A percentile compares a stretch with the other conserved stretches of the same genome.
Conservation (phyloP, 2,329 filamentous ascomycete genomes). For the Phaeosphaeriaceae sp. region DNA sequence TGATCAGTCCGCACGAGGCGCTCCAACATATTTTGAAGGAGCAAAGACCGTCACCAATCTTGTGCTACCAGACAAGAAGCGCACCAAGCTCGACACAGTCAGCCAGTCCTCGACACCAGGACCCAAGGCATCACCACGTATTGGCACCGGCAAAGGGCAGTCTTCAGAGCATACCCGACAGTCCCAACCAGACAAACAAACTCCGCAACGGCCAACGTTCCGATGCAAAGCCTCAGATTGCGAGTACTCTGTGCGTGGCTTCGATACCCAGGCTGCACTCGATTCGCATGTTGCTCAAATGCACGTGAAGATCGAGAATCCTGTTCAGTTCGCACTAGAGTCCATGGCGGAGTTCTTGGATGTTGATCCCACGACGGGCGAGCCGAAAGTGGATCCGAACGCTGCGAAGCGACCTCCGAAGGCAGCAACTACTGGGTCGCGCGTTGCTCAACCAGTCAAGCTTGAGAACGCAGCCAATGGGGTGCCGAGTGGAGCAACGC, state of each 20-base stretch:
- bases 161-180: slow-evolving; percentile 57
- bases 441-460: slow-evolving; percentile 35
- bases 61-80: slow-evolving; percentile 65
- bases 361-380: slow-evolving; percentile 53
- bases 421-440: slow-evolving; percentile 26
- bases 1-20: slow-evolving; percentile 62
- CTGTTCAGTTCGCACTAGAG: slow-evolving; percentile 63
- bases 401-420: slow-evolving; percentile 31
- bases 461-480: slow-evolving; percentile 43
- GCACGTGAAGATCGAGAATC: slow-evolving; percentile 63
- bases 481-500: slow-evolving; percentile 45
- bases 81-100: slow-evolving; percentile 55
- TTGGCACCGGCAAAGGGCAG: slow-evolving; percentile 43
- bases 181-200: slow-evolving; percentile 51
- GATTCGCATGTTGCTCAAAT: slow-evolving; percentile 61
- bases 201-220: slow-evolving; percentile 56
- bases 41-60: slow-evolving; percentile 63
- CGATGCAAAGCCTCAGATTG: slow-evolving; percentile 62
- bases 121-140: slow-evolving; percentile 49
- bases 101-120: slow-evolving; percentile 53
- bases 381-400: slow-evolving; percentile 34
- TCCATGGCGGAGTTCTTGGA: slow-evolving; percentile 60
- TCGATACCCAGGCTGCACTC: slow-evolving; percentile 61
- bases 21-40: slow-evolving; percentile 62
- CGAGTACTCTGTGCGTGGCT: slow-evolving; percentile 61